Base-by-base conservation (phyloP, 306 rosid genomes). In the Benincasa hispida region DNA sequence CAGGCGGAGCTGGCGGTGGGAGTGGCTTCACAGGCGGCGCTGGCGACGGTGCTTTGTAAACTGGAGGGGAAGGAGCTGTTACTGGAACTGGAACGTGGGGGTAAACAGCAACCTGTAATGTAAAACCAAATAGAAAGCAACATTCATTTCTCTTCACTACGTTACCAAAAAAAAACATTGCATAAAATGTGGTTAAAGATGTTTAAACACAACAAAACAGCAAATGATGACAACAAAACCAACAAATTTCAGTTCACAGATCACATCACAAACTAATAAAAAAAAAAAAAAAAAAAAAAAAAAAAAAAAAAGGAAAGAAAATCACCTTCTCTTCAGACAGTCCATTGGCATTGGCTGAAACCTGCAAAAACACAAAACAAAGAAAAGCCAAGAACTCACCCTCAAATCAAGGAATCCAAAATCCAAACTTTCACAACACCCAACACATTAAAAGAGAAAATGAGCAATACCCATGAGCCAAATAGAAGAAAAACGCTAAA, bases 21-120 rank as follows among this genome's bases (percentile, higher is more conserved):
- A 73, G 89, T 21, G 88, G 75, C 24, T 81, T 57, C 66, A 27
- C 83, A 0, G 84, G 76, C 1, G 82, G 84, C 1, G 35, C 19
- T 1, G 88, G 78, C 56, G 82, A n/a, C 8, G 90, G 88, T 10
- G 81, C 51, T 61, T 81, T 85, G 62, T 73, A 78, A 11, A 67
- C 63, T 5, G 87, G 76, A 19, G 81, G 63, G 28, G 78, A 11
- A 41, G 37, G 30, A 34, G 24, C 50, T 9, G 78, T 65, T 14
- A 70, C 47, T 73, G 76, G 72, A 8, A 77, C 65, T 8, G 84
- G 84, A 19, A 86, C 19, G 2, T 35, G 59, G 69, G 77, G 77
- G 59, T 51, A 30, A 15, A 74, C 77, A 21, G 19, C 73, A 34
- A 2, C 63, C 77, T 74, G 21, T 5, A 66, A 35, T 65, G 72